These are phyloP conservation scores for Podospora tetraspora DNA, from an alignment of 495 filamentous ascomycete genomes.

Conservation along the genomic window DNA sequence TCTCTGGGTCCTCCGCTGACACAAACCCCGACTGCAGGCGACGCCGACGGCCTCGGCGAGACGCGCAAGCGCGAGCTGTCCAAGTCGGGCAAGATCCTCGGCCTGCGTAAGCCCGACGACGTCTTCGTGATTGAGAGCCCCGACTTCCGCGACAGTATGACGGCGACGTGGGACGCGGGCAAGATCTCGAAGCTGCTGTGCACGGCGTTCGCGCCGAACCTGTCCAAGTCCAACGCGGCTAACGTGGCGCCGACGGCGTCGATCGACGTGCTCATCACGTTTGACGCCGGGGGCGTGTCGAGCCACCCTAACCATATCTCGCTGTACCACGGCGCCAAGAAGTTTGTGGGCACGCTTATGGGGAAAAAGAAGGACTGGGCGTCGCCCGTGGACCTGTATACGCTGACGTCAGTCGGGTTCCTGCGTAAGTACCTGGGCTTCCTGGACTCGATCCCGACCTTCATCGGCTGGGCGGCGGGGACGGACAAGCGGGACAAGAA, in stretches of 20 bases:
- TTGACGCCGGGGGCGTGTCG: constrained; percentile 75
- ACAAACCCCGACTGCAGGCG: constrained; percentile 40
- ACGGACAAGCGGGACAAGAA: constrained; percentile 34
- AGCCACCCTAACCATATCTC: constrained; percentile 88
- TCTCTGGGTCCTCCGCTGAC: background rate
- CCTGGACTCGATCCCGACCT: constrained; percentile 65
- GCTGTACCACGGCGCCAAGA: constrained; percentile 72
- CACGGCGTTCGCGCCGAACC: constrained; percentile 61
- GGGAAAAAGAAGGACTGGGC: constrained; percentile 59
- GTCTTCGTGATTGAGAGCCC: constrained; percentile 77
- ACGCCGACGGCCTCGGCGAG: constrained; percentile 82
- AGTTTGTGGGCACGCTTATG: constrained; percentile 61
- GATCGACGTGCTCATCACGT: constrained; percentile 82
- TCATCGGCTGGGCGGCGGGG: constrained; percentile 43
- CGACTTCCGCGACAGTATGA: constrained; percentile 85
- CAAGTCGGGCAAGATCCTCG: constrained; percentile 68
- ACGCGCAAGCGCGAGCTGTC: constrained; percentile 77
- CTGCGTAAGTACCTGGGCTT: constrained; percentile 74
- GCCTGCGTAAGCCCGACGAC: constrained; percentile 65
- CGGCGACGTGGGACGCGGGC: constrained; percentile 60
- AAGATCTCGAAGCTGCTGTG: constrained; percentile 64
- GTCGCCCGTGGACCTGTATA: constrained; percentile 76
- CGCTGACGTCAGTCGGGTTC: constrained; percentile 63
- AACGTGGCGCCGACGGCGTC: constrained; percentile 48
- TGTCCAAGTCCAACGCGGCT: constrained; percentile 33